phyloP scores from a whole-genome alignment of 257 asterid species.

The Przewalskia tangutica region DNA sequence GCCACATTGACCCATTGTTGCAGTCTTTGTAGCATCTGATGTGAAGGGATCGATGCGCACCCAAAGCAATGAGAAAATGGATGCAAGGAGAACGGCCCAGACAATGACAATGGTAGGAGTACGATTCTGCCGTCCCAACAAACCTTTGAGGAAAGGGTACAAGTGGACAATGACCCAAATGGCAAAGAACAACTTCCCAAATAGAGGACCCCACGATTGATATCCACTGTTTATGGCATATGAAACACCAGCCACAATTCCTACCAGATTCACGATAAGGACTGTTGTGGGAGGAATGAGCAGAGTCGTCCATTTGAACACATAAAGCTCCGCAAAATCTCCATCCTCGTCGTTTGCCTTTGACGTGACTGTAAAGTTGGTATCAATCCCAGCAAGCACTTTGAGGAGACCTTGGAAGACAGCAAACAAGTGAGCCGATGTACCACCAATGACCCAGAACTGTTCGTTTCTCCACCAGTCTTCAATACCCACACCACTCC shows the following conservation, averaged over 20 bases:
- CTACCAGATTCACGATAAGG: slow-evolving; percentile 64
- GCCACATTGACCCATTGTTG: slow-evolving; percentile 67
- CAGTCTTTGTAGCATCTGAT: slow-evolving; percentile 31
- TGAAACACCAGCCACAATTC: slow-evolving; percentile 87
- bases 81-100: slow-evolving; percentile 90
- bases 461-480: slow-evolving; percentile 99
- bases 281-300: slow-evolving; percentile 87
- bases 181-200: slow-evolving; percentile 71
- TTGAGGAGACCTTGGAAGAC: slow-evolving; percentile 90
- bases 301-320: slow-evolving; percentile 85
- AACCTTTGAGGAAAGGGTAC: slow-evolving; percentile 87
- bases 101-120: slow-evolving; percentile 93
- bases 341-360: slow-evolving; percentile 80
- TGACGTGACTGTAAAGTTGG: slow-evolving; percentile 81
- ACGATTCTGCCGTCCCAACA: slow-evolving; percentile 73
- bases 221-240: slow-evolving; percentile 79
- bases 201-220: slow-evolving; percentile 87
- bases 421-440: slow-evolving; percentile 89
- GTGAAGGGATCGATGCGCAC: slow-evolving; percentile 86
- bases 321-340: slow-evolving; percentile 64
- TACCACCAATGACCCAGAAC: slow-evolving; percentile 95
- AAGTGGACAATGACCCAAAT: slow-evolving; percentile 86
- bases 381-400: slow-evolving; percentile 86
- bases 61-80: slow-evolving; percentile 88
- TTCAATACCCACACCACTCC: slow-evolving; percentile 79